Evolutionary conservation across 495 filamentous ascomycete genomes (phyloP).

Genomic region (Penicillium crystallinum): DNA sequence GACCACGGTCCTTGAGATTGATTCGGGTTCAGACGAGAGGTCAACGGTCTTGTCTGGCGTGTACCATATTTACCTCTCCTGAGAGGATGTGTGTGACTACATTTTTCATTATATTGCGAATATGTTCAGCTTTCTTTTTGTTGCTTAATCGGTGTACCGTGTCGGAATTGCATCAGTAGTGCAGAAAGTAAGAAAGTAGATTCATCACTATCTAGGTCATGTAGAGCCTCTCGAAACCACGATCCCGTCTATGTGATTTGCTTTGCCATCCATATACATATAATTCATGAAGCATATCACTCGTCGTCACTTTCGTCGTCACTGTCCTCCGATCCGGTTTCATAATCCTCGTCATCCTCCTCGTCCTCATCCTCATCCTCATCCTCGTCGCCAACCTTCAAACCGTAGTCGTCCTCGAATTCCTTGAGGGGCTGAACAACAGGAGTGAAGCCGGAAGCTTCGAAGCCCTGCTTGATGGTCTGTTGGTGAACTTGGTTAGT

Average conservation of each 20-base stretch:
- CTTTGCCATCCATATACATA: slow-evolving; percentile 7
- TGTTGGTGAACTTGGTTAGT: slow-evolving; percentile 26
- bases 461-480: slow-evolving; percentile 67
- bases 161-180: background rate
- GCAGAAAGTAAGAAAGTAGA: background rate
- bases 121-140: slow-evolving; percentile 8
- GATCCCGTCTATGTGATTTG: slow-evolving; percentile 9
- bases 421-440: slow-evolving; percentile 66
- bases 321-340: slow-evolving; percentile 41
- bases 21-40: background rate
- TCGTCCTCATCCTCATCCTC: slow-evolving; percentile 61
- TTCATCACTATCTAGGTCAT: background rate
- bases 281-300: slow-evolving; percentile 16
- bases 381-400: slow-evolving; percentile 66
- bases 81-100: slow-evolving; percentile 8
- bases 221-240: background rate
- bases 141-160: background rate
- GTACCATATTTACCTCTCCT: slow-evolving; percentile 20
- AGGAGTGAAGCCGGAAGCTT: slow-evolving; percentile 70
- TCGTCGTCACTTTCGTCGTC: slow-evolving; percentile 24
- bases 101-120: slow-evolving; percentile 6
- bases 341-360: slow-evolving; percentile 42
- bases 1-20: slow-evolving; percentile 10
- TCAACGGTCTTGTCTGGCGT: slow-evolving; percentile 9
- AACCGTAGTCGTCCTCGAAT: slow-evolving; percentile 89